Percentiles rank a stretch among this genome's conserved stretches.
These are phyloP conservation scores for Lentinula sp. DNA, from an alignment of 768 basidiomycete genomes.

Conservation along the genomic window DNA sequence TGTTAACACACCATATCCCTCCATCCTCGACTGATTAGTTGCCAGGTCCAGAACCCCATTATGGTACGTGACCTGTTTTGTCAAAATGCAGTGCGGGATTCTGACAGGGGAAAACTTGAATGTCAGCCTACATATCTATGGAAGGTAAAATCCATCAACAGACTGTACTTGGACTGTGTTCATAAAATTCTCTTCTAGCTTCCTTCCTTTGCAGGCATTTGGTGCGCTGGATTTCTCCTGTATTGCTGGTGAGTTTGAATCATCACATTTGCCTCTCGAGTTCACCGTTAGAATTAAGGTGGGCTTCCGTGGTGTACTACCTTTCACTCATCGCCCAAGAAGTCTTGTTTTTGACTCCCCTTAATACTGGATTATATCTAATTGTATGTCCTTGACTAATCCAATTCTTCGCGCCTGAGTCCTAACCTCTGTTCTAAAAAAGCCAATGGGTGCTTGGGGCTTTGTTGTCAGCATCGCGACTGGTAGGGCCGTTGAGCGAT, in stretches of 20 bases:
- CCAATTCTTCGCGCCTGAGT: background rate
- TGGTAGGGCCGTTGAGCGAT: constrained; percentile 3
- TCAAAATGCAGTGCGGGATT: background rate
- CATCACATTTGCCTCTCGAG: background rate
- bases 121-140: constrained; percentile 6
- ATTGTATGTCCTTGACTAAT: background rate
- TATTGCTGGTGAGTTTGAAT: constrained; percentile 5
- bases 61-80: constrained; percentile 4
- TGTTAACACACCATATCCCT: background rate
- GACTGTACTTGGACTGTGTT: background rate
- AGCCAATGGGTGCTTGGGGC: constrained; percentile 6
- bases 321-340: constrained; percentile 8
- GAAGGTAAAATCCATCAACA: background rate
- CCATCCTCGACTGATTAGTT: background rate
- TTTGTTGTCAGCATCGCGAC: background rate
- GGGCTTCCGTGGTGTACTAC: constrained; percentile 9
- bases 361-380: constrained; percentile 6
- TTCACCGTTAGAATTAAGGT: background rate
- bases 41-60: constrained; percentile 6
- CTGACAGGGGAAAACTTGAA: too few relatives aligned
- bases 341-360: constrained; percentile 6
- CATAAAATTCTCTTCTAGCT: background rate
- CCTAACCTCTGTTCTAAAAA: background rate
- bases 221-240: constrained; percentile 7
- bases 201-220: constrained; percentile 8